Evolutionary conservation across 371 early-diverging fungal species (phyloP), one percentile per base, ranked within the genome.

Genomic region (Blyttiomyces sp.): DNA sequence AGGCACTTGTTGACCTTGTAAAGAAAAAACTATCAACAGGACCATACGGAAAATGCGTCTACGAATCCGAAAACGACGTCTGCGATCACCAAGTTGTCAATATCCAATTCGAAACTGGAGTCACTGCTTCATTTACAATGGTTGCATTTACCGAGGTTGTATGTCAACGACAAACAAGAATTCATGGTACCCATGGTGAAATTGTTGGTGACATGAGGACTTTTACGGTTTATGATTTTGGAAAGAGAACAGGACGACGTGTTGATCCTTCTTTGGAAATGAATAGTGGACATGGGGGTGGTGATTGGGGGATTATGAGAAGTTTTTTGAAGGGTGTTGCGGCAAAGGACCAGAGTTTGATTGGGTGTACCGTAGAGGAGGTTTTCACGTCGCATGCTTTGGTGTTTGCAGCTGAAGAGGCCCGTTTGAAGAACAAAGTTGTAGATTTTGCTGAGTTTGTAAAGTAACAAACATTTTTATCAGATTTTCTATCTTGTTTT

Each of bases 41-140:
- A 79, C 75, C 75, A 0, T 86, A 86, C 58, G 86, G 85, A 16
- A 55, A 63, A 16, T 86, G 86, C 53, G 85, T 85, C 11, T 85
- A 84, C 59, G 82, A 85, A 61, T 66, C 57, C 51, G 81, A 82
- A 68, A 86, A 86, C 48, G 81, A 86, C 57, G 86, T 86, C 9
- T 71, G 70, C 34, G 85, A 86, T 60, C 64, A 84, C 57, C 84
- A 86, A 46, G 78, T 80, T 6, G 83, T 82, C 6, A 83, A 72
- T 27, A 68, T 83, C 32, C 72, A 80, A 54, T 83, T 83, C 57
- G 72, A 70, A 42, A 72, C 69, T 56, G 77, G 73, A 21, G 51
- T 36, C 21, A 83, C 77, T 26, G 84, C 79, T 24, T 63, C 72
- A 19, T 70, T 84, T 54, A 73, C 80, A 4, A 81, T 84, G 80